Evolutionary conservation across 768 basidiomycete genomes (phyloP).

Genomic region (Mycena galericulata): DNA sequence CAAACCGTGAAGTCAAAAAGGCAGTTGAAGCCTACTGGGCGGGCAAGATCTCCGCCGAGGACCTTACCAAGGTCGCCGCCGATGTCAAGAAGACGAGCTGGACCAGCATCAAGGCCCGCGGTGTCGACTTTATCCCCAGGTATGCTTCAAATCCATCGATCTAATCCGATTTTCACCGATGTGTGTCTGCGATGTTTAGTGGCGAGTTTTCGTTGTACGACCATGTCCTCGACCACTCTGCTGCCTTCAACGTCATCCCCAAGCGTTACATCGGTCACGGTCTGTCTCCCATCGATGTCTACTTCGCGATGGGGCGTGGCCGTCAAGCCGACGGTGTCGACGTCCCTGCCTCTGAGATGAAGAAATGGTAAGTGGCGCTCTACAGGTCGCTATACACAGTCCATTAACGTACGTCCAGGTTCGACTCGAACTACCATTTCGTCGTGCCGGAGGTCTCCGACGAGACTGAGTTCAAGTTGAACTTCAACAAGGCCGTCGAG

Average conservation of each 20-base stretch:
- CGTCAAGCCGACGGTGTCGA: constrained; percentile 95
- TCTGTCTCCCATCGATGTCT: constrained; percentile 91
- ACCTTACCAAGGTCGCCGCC: constrained; percentile 88
- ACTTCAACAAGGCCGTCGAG: constrained; percentile 94
- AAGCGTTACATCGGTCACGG: constrained; percentile 91
- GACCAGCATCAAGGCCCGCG: constrained; percentile 84
- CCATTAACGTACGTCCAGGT: constrained; percentile 62
- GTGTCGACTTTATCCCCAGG: constrained; percentile 95
- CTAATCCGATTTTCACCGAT: constrained; percentile 35
- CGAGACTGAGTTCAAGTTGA: constrained; percentile 91
- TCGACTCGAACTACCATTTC: constrained; percentile 99
- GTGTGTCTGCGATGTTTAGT: constrained; percentile 56
- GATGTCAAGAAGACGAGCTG: constrained; percentile 91
- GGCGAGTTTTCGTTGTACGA: constrained; percentile 99
- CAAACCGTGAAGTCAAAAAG: constrained; percentile 96
- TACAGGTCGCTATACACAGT: constrained; percentile 9
- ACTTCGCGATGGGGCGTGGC: constrained; percentile 99
- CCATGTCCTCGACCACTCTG: constrained; percentile 97
- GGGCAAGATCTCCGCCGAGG: constrained; percentile 88
- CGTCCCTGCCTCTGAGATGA: constrained; percentile 98
- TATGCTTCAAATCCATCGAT: constrained; percentile 50
- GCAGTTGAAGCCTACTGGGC: constrained; percentile 99
- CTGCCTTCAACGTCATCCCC: constrained; percentile 96
- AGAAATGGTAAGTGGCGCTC: constrained; percentile 86
- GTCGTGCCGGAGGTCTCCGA: constrained; percentile 97